phyloP scores from a whole-genome alignment of 1,139 yeast genomes.

The Saccharomyces hybrid region DNA sequence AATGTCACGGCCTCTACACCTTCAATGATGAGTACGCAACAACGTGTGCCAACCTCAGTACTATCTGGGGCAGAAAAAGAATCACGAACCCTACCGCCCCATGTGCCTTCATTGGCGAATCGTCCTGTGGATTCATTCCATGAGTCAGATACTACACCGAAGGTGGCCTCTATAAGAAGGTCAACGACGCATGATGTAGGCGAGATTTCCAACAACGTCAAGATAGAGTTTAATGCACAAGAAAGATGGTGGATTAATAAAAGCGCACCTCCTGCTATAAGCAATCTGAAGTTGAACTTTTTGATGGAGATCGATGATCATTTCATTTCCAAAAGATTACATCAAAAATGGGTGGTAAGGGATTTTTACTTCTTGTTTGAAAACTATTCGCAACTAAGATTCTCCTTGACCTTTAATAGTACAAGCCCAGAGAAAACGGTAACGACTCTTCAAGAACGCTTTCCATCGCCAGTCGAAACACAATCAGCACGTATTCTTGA shows the following conservation, averaged over 20 bases:
- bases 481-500: conserved; percentile 35
- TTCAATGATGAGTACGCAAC: background rate
- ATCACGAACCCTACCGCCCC: conserved; percentile 12
- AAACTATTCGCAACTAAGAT: conserved; percentile 63
- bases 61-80: background rate
- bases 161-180: conserved; percentile 6
- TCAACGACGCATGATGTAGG: conserved; percentile 12
- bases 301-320: conserved; percentile 61
- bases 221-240: conserved; percentile 31
- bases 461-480: conserved; percentile 10
- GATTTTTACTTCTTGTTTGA: conserved; percentile 69
- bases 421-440: conserved; percentile 50
- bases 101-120: conserved; percentile 2
- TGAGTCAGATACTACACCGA: background rate
- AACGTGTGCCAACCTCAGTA: background rate
- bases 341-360: conserved; percentile 42
- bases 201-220: conserved; percentile 9
- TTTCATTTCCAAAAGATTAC: conserved; percentile 49
- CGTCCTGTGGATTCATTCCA: background rate
- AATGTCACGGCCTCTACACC: background rate
- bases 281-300: conserved; percentile 35
- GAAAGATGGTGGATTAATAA: conserved; percentile 34
- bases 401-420: conserved; percentile 43
- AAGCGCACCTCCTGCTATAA: conserved; percentile 49
- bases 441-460: conserved; percentile 28